phyloP scores from a whole-genome alignment of 1,139 yeast species.

The Nakaseomyces delphensis region DNA sequence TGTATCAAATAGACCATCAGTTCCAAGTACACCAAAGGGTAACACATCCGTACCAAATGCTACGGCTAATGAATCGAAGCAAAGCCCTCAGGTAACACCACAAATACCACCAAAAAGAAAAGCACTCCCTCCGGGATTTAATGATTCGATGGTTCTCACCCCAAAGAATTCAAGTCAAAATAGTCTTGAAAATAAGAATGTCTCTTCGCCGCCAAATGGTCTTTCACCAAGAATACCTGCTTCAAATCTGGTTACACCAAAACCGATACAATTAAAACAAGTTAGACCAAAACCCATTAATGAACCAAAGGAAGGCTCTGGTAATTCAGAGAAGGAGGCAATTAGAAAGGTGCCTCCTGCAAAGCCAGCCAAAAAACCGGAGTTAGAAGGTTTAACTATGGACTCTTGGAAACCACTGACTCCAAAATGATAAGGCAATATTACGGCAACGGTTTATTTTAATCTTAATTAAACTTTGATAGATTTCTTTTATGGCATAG shows the following conservation, averaged over 20 bases:
- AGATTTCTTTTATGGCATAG: background rate
- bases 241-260: background rate
- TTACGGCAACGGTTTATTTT: no score
- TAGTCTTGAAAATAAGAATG: background rate
- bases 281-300: background rate
- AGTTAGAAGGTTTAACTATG: constrained; percentile 31
- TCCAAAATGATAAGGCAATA: constrained; percentile 39
- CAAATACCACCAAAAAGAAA: constrained; percentile 26
- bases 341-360: constrained; percentile 10
- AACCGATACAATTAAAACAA: constrained; percentile 3
- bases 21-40: constrained; percentile 4
- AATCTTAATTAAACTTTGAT: no score
- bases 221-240: background rate
- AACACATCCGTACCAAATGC: background rate
- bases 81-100: constrained; percentile 15
- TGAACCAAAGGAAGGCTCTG: background rate
- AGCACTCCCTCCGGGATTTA: constrained; percentile 28
- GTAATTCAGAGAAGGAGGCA: constrained; percentile 6
- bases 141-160: constrained; percentile 18
- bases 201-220: background rate
- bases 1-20: background rate
- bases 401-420: constrained; percentile 51
- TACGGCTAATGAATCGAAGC: background rate
- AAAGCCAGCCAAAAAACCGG: constrained; percentile 21
- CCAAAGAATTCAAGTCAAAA: constrained; percentile 20